These are phyloP conservation scores for Kickxella alabastrina DNA, from an alignment of 192 early-diverging fungal species.

Conservation along the genomic window DNA sequence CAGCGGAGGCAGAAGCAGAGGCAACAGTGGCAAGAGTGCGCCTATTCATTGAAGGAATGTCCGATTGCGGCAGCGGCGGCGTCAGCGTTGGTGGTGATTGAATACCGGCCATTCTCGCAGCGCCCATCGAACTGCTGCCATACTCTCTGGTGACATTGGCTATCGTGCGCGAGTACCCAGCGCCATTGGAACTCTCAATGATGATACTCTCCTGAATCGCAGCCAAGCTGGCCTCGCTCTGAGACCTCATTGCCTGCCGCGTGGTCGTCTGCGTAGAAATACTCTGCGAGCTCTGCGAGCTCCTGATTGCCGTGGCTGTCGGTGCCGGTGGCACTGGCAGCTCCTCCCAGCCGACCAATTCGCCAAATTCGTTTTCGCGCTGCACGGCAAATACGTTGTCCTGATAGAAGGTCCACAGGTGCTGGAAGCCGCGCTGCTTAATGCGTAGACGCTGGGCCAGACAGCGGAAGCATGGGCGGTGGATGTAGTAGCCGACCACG, in stretches of 20 bases:
- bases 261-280: background rate
- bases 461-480: conserved; percentile 47
- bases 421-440: conserved; percentile 49
- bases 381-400: conserved; percentile 42
- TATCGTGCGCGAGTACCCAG: background rate
- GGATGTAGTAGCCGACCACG: conserved; percentile 47
- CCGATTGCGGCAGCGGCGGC: background rate
- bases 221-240: background rate
- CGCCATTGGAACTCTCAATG: background rate
- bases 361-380: conserved; percentile 35
- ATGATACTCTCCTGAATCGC: background rate
- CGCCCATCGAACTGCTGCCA: background rate
- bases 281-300: background rate
- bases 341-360: conserved; percentile 36
- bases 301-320: conserved; percentile 7
- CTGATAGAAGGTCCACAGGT: conserved; percentile 51
- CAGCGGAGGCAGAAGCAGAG: background rate
- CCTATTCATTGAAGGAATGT: too few relatives aligned
- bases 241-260: background rate
- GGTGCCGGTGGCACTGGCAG: conserved; percentile 33
- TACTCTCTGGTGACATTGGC: background rate
- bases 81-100: too few relatives aligned
- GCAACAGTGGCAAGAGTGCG: background rate
- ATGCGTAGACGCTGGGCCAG: conserved; percentile 47
- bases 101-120: too few relatives aligned